These are phyloP conservation scores for Castanea mollissima DNA, from an alignment of 306 rosid genomes.

Conservation along the genomic window DNA sequence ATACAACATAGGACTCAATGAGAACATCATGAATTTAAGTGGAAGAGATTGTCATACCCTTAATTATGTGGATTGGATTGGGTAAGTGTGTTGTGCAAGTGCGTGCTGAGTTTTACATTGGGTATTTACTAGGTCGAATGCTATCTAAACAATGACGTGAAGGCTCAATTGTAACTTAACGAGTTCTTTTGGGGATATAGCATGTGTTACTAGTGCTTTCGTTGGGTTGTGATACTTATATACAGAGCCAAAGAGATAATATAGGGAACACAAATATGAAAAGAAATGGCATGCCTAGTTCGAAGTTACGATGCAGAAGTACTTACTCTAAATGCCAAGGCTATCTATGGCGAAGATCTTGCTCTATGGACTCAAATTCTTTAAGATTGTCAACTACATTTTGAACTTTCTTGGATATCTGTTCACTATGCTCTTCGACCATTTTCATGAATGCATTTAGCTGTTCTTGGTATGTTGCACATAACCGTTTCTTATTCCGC, in stretches of 20 bases:
- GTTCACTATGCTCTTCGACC: slow-evolving; percentile 80
- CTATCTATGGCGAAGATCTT: slow-evolving; percentile 54
- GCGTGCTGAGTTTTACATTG: too few relatives aligned
- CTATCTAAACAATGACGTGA: too few relatives aligned
- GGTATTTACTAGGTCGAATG: too few relatives aligned
- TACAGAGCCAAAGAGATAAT: neutral
- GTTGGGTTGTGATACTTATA: too few relatives aligned
- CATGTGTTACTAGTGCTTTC: too few relatives aligned
- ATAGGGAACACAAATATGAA: neutral
- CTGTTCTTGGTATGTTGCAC: slow-evolving; percentile 79
- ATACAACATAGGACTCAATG: too few relatives aligned
- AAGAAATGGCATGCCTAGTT: neutral
- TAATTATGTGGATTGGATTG: too few relatives aligned
- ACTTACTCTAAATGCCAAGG: slow-evolving; percentile 41
- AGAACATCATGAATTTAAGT: too few relatives aligned
- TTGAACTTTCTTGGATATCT: slow-evolving; percentile 63
- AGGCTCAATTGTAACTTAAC: too few relatives aligned
- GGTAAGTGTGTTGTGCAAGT: too few relatives aligned
- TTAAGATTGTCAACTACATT: slow-evolving; percentile 68
- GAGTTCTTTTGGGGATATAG: too few relatives aligned
- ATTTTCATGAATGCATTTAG: slow-evolving; percentile 60
- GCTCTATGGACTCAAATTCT: slow-evolving; percentile 67
- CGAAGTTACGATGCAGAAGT: neutral
- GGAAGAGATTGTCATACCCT: too few relatives aligned
- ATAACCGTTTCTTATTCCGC: slow-evolving; percentile 80